These are phyloP conservation scores for Phialocephala sp. DNA, from an alignment of 2,329 filamentous ascomycete species.

Conservation along the genomic window DNA sequence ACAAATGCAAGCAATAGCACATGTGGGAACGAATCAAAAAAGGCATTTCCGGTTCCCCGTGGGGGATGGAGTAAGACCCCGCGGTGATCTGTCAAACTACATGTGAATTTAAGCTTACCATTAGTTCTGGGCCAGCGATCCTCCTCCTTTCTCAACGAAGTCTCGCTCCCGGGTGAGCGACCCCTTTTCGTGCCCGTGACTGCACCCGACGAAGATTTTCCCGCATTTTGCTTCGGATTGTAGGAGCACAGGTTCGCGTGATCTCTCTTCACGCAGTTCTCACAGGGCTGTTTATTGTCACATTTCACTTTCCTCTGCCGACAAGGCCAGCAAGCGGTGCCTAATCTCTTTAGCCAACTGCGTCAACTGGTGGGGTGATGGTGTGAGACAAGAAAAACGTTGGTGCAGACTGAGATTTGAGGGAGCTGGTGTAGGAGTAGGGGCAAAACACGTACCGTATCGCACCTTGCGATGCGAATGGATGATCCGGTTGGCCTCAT, in stretches of 20 bases:
- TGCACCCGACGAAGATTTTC: slow-evolving; percentile 29
- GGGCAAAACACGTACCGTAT: slow-evolving; percentile 59
- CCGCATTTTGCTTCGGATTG: slow-evolving; percentile 60
- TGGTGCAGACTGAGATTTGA: slow-evolving; percentile 4
- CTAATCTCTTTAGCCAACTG: slow-evolving; percentile 29
- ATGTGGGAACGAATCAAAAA: slow-evolving; percentile 2
- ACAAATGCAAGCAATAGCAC: background rate
- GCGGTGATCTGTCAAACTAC: slow-evolving; percentile 1
- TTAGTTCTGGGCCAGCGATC: slow-evolving; percentile 42
- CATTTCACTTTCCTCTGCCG: slow-evolving; percentile 72
- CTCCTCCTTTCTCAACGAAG: slow-evolving; percentile 37
- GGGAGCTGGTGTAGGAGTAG: slow-evolving; percentile 2
- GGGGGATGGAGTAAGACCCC: background rate
- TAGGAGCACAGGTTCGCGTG: slow-evolving; percentile 70
- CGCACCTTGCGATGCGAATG: slow-evolving; percentile 72
- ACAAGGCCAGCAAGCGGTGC: slow-evolving; percentile 64
- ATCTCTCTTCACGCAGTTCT: slow-evolving; percentile 71
- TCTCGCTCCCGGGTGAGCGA: slow-evolving; percentile 40
- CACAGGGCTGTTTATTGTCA: slow-evolving; percentile 71
- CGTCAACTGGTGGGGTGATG: slow-evolving; percentile 9
- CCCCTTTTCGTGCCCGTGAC: slow-evolving; percentile 37
- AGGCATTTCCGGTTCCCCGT: background rate
- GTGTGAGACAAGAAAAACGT: slow-evolving; percentile 13
- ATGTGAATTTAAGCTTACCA: slow-evolving; percentile 32
- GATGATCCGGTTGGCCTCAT: slow-evolving; percentile 71